These are phyloP conservation scores for Talaromyces sp. DNA, from an alignment of 2,329 filamentous ascomycete genomes.

Conservation along the genomic window DNA sequence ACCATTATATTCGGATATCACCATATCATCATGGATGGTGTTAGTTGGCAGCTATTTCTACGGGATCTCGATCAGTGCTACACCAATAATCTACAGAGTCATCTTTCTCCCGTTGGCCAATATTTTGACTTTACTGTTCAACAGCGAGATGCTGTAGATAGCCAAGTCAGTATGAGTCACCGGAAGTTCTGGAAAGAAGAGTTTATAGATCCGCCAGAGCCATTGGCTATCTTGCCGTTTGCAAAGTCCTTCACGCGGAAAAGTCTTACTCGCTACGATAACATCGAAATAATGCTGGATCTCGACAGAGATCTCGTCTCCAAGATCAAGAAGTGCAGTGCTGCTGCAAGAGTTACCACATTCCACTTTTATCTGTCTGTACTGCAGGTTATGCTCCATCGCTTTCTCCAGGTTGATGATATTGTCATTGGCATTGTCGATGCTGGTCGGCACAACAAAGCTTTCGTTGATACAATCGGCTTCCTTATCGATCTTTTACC, in stretches of 20 bases:
- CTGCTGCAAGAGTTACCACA: background rate
- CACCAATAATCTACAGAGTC: conserved; percentile 25
- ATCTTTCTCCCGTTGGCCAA: conserved; percentile 22
- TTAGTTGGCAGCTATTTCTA: conserved; percentile 42
- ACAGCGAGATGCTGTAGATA: conserved; percentile 24
- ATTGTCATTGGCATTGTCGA: conserved; percentile 51
- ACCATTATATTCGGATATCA: background rate
- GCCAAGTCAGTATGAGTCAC: too few species aligned
- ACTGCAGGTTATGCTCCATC: conserved; percentile 38
- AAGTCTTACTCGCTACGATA: background rate
- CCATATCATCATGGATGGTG: conserved; percentile 41
- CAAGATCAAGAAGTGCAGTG: background rate
- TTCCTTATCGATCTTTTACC: conserved; percentile 51
- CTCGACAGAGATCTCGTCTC: background rate
- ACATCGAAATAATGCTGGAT: background rate
- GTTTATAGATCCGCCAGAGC: conserved; percentile 24
- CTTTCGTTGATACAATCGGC: conserved; percentile 40
- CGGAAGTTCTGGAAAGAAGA: conserved; percentile 33
- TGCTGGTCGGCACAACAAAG: conserved; percentile 38
- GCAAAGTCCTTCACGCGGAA: background rate
- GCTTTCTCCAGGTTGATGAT: conserved; percentile 36
- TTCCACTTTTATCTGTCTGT: conserved; percentile 51
- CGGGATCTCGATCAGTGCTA: conserved; percentile 44
- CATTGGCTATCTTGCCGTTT: conserved; percentile 34
- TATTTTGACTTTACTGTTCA: conserved; percentile 31